phyloP scores from a whole-genome alignment of 768 basidiomycete genomes.

The Suillus plorans region DNA sequence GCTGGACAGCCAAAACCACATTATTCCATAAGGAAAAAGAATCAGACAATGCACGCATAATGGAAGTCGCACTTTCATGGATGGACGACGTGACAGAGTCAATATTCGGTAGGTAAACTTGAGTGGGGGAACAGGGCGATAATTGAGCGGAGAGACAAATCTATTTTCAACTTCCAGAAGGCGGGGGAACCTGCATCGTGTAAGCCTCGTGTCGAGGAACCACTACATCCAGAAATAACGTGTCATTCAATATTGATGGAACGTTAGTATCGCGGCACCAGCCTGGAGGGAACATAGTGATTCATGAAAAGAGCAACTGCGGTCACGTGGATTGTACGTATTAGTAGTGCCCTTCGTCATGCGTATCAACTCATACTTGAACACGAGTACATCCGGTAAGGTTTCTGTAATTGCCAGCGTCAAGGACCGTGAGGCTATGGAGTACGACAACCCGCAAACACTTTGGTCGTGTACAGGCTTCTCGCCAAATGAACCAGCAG shows the following conservation, averaged over 20 bases:
- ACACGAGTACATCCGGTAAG: not conserved
- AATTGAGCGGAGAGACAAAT: not conserved
- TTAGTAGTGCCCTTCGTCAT: too few species aligned
- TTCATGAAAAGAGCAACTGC: too few species aligned
- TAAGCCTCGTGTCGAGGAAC: not conserved
- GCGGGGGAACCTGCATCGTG: not conserved
- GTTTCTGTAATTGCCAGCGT: not conserved
- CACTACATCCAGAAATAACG: too few species aligned
- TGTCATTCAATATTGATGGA: too few species aligned
- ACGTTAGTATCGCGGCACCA: too few species aligned
- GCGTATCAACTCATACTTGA: not conserved
- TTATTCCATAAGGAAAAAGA: constrained; percentile 1
- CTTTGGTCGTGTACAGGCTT: too few species aligned
- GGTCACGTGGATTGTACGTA: too few species aligned
- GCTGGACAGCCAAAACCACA: not conserved
- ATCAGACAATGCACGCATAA: not conserved
- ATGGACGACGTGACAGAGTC: not conserved
- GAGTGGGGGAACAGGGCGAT: not conserved
- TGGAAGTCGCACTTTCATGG: not conserved
- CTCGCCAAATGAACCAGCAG: too few species aligned
- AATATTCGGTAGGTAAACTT: not conserved
- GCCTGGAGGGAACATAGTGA: too few species aligned
- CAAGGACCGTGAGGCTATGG: not conserved
- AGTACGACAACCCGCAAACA: not conserved
- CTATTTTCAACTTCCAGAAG: not conserved